Evolutionary conservation across 2,329 filamentous ascomycete species (phyloP).

Genomic region (Neoscytalidium dimidiatum): DNA sequence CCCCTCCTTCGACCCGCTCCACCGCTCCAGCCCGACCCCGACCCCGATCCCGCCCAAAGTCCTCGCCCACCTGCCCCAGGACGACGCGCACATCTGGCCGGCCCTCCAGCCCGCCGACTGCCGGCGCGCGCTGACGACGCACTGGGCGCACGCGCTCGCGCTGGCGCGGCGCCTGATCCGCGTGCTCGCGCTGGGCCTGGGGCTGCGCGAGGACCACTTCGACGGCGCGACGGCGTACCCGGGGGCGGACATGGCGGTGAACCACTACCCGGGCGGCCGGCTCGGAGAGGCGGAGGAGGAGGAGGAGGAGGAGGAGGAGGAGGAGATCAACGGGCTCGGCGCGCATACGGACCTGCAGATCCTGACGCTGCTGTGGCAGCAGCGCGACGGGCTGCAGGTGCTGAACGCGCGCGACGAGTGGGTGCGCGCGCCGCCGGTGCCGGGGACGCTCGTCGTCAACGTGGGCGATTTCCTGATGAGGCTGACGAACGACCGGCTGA

Average conservation of each 20-base stretch:
- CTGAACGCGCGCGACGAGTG: slow-evolving; percentile 27
- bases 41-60: too few species aligned
- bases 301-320: too few species aligned
- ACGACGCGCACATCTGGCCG: too few species aligned
- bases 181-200: background rate
- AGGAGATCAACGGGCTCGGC: background rate
- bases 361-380: slow-evolving; percentile 40
- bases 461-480: slow-evolving; percentile 44
- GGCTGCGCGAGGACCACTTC: background rate
- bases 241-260: background rate
- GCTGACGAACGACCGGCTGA: slow-evolving; percentile 43
- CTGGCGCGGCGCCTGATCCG: background rate
- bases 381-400: background rate
- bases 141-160: background rate
- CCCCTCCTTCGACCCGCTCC: background rate
- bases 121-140: too few species aligned
- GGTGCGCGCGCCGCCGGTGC: slow-evolving; percentile 37
- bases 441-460: slow-evolving; percentile 43
- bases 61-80: too few species aligned
- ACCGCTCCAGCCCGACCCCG: background rate
- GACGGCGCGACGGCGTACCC: background rate
- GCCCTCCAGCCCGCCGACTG: too few species aligned
- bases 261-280: background rate
- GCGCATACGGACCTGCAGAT: slow-evolving; percentile 35
- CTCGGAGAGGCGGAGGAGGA: too few species aligned